A percentile compares a stretch with the other conserved stretches of the same genome.
phyloP scores from a whole-genome alignment of 106 monocot genomes.

The Allium sativum region DNA sequence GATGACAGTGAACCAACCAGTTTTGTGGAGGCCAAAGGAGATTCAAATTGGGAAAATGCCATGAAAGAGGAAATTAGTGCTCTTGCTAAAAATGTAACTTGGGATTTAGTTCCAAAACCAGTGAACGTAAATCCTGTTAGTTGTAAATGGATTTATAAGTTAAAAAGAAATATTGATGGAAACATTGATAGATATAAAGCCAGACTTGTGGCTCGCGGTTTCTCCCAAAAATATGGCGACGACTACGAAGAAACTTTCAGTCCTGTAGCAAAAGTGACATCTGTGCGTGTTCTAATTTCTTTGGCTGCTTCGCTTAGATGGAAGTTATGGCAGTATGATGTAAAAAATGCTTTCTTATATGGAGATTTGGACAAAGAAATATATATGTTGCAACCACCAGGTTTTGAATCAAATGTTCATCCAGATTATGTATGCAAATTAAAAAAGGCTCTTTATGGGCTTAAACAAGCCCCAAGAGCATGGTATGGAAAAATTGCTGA shows the following conservation, averaged over 20 bases:
- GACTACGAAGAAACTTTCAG: slow-evolving; percentile 1
- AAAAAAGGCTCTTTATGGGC: not conserved
- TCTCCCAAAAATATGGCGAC: not conserved
- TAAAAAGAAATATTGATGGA: not conserved
- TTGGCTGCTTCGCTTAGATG: not conserved
- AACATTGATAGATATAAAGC: not conserved
- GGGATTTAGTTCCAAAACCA: not conserved
- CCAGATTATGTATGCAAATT: not conserved
- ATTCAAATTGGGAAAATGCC: not conserved
- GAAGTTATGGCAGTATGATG: not conserved
- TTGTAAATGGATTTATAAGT: slow-evolving; percentile 3
- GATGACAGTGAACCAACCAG: not conserved
- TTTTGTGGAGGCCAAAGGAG: not conserved
- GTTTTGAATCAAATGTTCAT: not conserved
- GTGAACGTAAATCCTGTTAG: not conserved
- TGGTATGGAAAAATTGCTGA: slow-evolving; percentile 9
- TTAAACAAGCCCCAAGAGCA: slow-evolving; percentile 5
- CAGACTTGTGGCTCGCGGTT: not conserved
- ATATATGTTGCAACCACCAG: not conserved
- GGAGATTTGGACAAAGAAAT: not conserved
- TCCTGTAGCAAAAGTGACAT: not conserved
- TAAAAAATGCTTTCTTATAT: not conserved
- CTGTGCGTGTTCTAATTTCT: not conserved
- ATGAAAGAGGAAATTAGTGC: slow-evolving; percentile 1
- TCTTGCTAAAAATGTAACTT: not conserved